Percentiles rank a stretch among this genome's conserved stretches.
Conservation (phyloP, 2,329 filamentous ascomycete species). For the Aspergillus intermedius region DNA sequence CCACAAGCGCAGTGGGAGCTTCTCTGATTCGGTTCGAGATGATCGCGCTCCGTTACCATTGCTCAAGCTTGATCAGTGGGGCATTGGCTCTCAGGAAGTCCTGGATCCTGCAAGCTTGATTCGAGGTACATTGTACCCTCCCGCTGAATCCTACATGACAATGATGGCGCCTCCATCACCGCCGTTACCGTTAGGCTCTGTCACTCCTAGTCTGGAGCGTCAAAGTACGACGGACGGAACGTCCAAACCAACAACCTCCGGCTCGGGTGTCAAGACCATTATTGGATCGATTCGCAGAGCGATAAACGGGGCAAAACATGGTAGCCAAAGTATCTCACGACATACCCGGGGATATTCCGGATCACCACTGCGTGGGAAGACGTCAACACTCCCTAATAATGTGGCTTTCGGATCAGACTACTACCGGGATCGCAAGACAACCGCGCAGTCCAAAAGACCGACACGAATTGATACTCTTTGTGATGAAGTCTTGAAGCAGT, state of each 20-base stretch:
- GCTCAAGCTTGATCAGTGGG: slow-evolving; percentile 37
- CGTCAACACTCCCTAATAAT: slow-evolving; percentile 38
- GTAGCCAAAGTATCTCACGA: slow-evolving; percentile 27
- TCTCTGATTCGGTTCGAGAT: slow-evolving; percentile 76
- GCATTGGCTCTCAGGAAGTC: slow-evolving; percentile 49
- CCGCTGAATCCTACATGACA: slow-evolving; percentile 73
- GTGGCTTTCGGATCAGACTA: slow-evolving; percentile 40
- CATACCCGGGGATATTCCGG: slow-evolving; percentile 28
- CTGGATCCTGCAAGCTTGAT: slow-evolving; percentile 78
- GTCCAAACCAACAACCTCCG: slow-evolving; percentile 21
- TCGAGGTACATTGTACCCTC: slow-evolving; percentile 76
- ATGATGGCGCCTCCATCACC: slow-evolving; percentile 50
- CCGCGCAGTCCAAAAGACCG: slow-evolving; percentile 38
- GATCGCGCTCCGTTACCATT: slow-evolving; percentile 49
- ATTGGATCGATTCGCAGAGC: slow-evolving; percentile 80
- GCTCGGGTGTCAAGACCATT: slow-evolving; percentile 73
- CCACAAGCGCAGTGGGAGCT: slow-evolving; percentile 81
- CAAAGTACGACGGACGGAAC: slow-evolving; percentile 24
- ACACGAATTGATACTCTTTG: slow-evolving; percentile 75
- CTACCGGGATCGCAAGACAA: slow-evolving; percentile 35
- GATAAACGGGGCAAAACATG: slow-evolving; percentile 55
- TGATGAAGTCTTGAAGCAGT: slow-evolving; percentile 71
- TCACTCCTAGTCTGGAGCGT: slow-evolving; percentile 17
- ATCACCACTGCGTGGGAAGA: slow-evolving; percentile 31
- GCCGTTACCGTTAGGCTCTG: slow-evolving; percentile 26